Base-by-base conservation (phyloP, 148 eudicot species). In the Spergularia marina region DNA sequence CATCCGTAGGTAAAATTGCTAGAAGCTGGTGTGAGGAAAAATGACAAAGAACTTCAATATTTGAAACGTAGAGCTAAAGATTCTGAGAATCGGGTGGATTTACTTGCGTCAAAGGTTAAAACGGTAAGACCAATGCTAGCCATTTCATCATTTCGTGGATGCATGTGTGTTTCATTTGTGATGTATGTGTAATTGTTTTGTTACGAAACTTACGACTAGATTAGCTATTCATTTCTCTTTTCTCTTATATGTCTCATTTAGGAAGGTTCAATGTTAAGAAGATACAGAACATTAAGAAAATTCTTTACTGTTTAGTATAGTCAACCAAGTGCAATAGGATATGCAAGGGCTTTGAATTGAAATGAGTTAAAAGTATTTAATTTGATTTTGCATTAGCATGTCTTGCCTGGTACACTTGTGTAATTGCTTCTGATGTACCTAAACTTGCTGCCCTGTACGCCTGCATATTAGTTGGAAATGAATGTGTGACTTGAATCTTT, bases 1-100 rank as follows among this genome's bases (percentile, higher is more conserved):
- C 44, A 53, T 85, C 17, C 75, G 74, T 82, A 94, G 98, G 87
- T 91, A 61, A 91, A 71, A 71, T 76, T 78, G 75, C 87, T 90
- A 65, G 88, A 92, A 87, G 83, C 72, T 70, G 82, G 70, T 72
- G 86, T 91, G 59, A 86, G 86, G 68, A 86, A 76, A 58, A 91
- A 83, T 84, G 89, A 91, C 75, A 79, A 83, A 81, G 87, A 90
- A 70, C 82, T 91, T 79, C 79, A 77, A 55, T 55, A 47, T 40
- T 59, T 92, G 63, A 86, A 89, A 74, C 74, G 70, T 14, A 87
- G 84, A 76, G 89, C 82, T 58, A 82, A 81, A 74, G 96, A 86
- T 80, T 87, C 89, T 54, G 89, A 87, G 77, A 73, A 82, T 47
- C 80, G 76, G 73, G 67, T 91, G 78, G 74, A 85, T 58, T 72